Conservation (phyloP, 371 early-diverging fungal species). For the Apophysomyces trapeziformis region DNA sequence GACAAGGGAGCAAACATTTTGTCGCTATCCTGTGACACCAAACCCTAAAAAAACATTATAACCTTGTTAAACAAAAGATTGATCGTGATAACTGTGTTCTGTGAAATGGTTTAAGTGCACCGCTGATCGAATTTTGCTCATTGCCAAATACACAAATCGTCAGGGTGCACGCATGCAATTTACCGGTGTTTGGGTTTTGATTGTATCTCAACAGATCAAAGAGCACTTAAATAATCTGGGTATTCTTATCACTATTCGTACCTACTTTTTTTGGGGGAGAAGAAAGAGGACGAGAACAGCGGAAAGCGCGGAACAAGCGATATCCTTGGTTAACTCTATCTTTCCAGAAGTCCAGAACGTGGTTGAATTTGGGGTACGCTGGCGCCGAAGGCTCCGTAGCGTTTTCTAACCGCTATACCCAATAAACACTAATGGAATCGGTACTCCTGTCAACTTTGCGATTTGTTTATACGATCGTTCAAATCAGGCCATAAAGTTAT, state of each 20-base stretch:
- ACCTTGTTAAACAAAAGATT: slow-evolving; percentile 1
- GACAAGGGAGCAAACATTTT: background rate
- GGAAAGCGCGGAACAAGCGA: no score
- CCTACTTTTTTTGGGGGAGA: background rate
- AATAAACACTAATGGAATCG: background rate
- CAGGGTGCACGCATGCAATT: background rate
- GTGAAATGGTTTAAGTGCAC: background rate
- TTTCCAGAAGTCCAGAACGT: background rate
- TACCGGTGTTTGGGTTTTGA: background rate
- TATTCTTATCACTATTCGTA: background rate
- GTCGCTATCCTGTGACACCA: background rate
- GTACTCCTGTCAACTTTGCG: background rate
- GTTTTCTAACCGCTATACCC: background rate
- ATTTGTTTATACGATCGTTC: background rate
- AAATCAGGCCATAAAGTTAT: slow-evolving; percentile 9
- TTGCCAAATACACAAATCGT: background rate
- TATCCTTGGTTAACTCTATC: no score
- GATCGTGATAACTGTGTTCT: slow-evolving; percentile 9
- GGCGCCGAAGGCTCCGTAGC: slow-evolving; percentile 4
- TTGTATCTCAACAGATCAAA: background rate
- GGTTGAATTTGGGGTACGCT: background rate
- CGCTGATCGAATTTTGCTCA: background rate
- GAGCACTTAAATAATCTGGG: background rate
- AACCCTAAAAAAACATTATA: slow-evolving; percentile 2
- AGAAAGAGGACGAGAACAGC: background rate